A percentile compares a stretch with the other conserved stretches of the same genome.
Conservation (phyloP, 2,329 filamentous ascomycete genomes). For the Thielaviopsis musarum region DNA sequence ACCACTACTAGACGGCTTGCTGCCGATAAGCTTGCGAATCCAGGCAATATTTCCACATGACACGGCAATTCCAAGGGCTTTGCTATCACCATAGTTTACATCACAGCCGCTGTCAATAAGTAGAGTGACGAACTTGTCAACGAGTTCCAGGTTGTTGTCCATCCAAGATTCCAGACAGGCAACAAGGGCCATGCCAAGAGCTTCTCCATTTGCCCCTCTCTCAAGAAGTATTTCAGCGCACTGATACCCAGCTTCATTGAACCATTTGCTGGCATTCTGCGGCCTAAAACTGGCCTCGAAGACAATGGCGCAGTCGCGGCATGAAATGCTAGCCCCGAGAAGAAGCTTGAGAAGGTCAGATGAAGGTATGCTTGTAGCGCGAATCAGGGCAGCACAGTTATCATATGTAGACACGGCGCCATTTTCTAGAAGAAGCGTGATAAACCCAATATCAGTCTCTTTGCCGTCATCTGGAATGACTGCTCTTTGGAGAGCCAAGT, state of each 20-base stretch:
- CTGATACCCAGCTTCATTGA: constrained; percentile 3
- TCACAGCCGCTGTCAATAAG: constrained; percentile 26
- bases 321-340: not conserved
- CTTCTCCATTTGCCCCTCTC: constrained; percentile 24
- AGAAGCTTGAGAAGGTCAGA: not conserved
- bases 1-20: not conserved
- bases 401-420: constrained; percentile 4
- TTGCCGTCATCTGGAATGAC: constrained; percentile 25
- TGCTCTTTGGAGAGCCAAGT: constrained; percentile 32
- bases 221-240: constrained; percentile 30
- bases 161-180: not conserved
- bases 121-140: constrained; percentile 15
- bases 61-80: constrained; percentile 1
- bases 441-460: constrained; percentile 1
- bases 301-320: not conserved
- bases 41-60: constrained; percentile 1
- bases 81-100: constrained; percentile 30
- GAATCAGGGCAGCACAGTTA: constrained; percentile 1
- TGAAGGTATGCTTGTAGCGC: not conserved
- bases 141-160: not conserved
- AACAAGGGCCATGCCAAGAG: not conserved
- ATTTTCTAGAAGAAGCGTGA: constrained; percentile 6
- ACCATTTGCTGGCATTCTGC: not conserved
- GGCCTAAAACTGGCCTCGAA: not conserved
- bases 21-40: not conserved